Evolutionary conservation across 495 filamentous ascomycete genomes (phyloP).

Genomic region (Hypomontagnella monticulosa): DNA sequence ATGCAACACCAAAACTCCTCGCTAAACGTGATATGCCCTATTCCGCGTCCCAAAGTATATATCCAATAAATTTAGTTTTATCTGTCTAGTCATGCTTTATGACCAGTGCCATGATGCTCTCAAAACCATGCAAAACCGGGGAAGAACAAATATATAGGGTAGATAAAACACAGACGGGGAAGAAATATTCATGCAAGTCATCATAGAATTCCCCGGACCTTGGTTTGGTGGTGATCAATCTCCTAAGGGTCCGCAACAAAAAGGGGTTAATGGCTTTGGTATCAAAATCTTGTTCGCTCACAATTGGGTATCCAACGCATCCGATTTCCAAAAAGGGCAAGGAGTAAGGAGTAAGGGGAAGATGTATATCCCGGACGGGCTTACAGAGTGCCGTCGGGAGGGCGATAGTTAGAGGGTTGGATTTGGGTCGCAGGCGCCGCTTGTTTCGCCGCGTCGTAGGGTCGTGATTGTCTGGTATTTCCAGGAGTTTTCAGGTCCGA

Average conservation of each 20-base stretch:
- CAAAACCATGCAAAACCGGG: constrained; percentile 8
- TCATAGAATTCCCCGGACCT: constrained; percentile 21
- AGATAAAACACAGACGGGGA: constrained; percentile 8
- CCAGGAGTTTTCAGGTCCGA: constrained; percentile 11
- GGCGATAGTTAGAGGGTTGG: constrained; percentile 29
- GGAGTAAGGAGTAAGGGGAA: too few relatives aligned
- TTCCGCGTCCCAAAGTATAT: background rate
- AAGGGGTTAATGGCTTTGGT: background rate
- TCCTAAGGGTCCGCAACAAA: constrained; percentile 1
- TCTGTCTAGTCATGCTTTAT: background rate
- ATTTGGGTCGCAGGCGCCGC: constrained; percentile 44
- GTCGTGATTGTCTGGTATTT: constrained; percentile 2
- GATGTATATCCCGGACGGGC: background rate
- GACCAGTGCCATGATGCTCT: background rate
- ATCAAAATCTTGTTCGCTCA: constrained; percentile 9
- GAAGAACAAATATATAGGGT: background rate
- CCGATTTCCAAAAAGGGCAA: background rate
- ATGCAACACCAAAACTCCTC: constrained; percentile 29
- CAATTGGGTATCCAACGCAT: constrained; percentile 31
- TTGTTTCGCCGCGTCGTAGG: constrained; percentile 44
- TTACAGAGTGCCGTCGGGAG: constrained; percentile 38
- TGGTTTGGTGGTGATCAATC: constrained; percentile 13
- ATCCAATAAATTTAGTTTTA: constrained; percentile 6
- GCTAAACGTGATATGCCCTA: constrained; percentile 4
- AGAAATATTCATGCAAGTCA: constrained; percentile 15